phyloP scores from a whole-genome alignment of 2,329 filamentous ascomycete species.

The Onygena corvina region DNA sequence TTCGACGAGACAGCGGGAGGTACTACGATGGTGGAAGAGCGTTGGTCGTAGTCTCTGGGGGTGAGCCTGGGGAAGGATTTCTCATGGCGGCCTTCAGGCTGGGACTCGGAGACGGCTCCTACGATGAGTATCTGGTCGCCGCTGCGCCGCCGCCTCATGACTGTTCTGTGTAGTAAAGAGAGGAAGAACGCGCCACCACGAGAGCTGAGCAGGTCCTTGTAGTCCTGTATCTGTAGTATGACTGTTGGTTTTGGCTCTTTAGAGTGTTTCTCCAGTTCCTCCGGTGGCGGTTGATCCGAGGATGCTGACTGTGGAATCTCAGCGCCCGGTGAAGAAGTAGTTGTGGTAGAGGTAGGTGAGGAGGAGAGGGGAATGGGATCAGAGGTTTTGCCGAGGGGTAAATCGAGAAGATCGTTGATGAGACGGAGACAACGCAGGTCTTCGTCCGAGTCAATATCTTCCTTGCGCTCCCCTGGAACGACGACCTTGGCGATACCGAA shows the following conservation, averaged over 20 bases:
- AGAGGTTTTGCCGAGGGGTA: constrained; percentile 12
- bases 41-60: constrained; percentile 37
- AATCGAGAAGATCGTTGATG: constrained; percentile 26
- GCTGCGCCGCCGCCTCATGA: constrained; percentile 58
- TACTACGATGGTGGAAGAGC: constrained; percentile 44
- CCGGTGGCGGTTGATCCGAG: no score
- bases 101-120: constrained; percentile 57
- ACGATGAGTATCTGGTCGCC: constrained; percentile 65
- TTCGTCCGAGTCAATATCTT: constrained; percentile 9
- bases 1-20: constrained; percentile 37
- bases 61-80: constrained; percentile 36
- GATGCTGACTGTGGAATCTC: not conserved
- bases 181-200: constrained; percentile 59
- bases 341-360: not conserved
- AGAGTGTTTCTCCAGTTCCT: not conserved
- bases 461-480: constrained; percentile 9
- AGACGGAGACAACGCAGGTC: constrained; percentile 28
- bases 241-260: constrained; percentile 32
- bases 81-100: constrained; percentile 37
- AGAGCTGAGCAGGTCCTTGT: constrained; percentile 61
- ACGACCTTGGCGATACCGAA: constrained; percentile 15
- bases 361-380: not conserved
- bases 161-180: constrained; percentile 54
- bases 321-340: no score
- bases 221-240: constrained; percentile 70